Conservation (phyloP, 2,329 filamentous ascomycete species). For the Neonectria neomacrospora region DNA sequence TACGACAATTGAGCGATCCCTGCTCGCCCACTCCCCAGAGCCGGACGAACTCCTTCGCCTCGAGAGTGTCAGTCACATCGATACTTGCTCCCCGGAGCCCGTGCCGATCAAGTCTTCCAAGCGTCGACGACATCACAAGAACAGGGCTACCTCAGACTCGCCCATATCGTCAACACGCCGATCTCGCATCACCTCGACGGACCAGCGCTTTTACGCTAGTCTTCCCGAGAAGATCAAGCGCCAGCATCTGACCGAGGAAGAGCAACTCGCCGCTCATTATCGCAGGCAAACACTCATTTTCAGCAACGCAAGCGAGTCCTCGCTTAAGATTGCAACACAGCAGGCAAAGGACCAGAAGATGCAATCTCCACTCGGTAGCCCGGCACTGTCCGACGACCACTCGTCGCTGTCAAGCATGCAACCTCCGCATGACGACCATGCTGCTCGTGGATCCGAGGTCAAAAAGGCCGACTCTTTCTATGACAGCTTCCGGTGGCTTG, state of each 20-base stretch:
- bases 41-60: slow-evolving; percentile 28
- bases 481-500: slow-evolving; percentile 78
- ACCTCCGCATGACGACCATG: slow-evolving; percentile 34
- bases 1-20: slow-evolving; percentile 76
- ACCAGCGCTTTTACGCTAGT: slow-evolving; percentile 75
- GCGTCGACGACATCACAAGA: slow-evolving; percentile 33
- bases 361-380: slow-evolving; percentile 39
- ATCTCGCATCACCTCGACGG: slow-evolving; percentile 58
- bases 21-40: slow-evolving; percentile 64
- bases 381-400: slow-evolving; percentile 34
- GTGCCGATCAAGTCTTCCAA: slow-evolving; percentile 28
- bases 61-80: slow-evolving; percentile 36
- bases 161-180: slow-evolving; percentile 37
- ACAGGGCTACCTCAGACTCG: slow-evolving; percentile 34
- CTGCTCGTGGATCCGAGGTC: slow-evolving; percentile 30
- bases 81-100: slow-evolving; percentile 24
- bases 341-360: slow-evolving; percentile 39
- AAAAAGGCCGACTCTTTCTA: slow-evolving; percentile 65
- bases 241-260: slow-evolving; percentile 76
- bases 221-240: slow-evolving; percentile 79
- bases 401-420: slow-evolving; percentile 43
- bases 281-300: slow-evolving; percentile 52
- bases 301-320: slow-evolving; percentile 44
- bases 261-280: slow-evolving; percentile 68
- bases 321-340: slow-evolving; percentile 42